Evolutionary conservation across 2,329 filamentous ascomycete genomes (phyloP).

Genomic region (Penicillium freii): DNA sequence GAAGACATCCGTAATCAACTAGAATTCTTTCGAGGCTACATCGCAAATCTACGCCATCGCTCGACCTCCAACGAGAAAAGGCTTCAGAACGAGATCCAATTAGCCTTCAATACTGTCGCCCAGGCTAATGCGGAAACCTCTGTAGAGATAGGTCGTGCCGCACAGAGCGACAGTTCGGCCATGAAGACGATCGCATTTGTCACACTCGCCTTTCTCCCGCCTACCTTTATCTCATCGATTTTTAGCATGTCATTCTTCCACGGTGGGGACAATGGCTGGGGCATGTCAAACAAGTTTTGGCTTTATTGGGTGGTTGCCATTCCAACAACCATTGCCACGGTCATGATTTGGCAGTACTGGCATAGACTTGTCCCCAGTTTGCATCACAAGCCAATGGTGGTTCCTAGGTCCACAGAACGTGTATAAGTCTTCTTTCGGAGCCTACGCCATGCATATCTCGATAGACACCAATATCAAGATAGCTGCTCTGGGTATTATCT

Average conservation of each 20-base stretch:
- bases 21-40: not conserved
- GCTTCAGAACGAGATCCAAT: not conserved
- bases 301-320: not conserved
- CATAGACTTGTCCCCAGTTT: not conserved
- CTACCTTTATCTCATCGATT: not conserved
- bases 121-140: not conserved
- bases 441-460: too few species aligned
- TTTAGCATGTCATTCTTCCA: constrained; percentile 1
- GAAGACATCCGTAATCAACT: not conserved
- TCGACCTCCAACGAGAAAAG: not conserved
- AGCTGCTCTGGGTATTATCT: too few species aligned
- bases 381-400: not conserved
- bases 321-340: not conserved
- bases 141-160: not conserved
- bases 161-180: not conserved
- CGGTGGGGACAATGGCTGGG: not conserved
- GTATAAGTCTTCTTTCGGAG: not conserved
- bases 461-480: too few species aligned
- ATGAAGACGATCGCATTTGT: not conserved
- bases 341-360: not conserved
- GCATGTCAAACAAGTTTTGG: not conserved
- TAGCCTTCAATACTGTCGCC: not conserved
- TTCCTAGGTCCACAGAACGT: not conserved
- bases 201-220: not conserved
- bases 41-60: not conserved